These are phyloP conservation scores for Aureobasidium vineae DNA, from an alignment of 2,329 filamentous ascomycete species.

Conservation along the genomic window DNA sequence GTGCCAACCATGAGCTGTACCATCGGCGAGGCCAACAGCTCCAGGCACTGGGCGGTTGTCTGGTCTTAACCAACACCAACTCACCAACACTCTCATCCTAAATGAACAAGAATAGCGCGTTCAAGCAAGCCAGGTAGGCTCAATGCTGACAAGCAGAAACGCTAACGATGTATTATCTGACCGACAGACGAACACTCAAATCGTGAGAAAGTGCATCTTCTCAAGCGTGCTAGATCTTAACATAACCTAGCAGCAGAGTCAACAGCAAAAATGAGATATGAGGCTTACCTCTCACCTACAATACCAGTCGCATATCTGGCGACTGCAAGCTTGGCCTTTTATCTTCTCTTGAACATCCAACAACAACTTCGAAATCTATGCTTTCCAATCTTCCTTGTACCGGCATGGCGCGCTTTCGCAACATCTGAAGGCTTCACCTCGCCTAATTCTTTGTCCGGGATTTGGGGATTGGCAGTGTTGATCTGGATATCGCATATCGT, in stretches of 20 bases:
- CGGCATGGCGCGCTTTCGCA: conserved; percentile 3
- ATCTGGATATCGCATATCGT: conserved; percentile 3
- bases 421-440: neutral
- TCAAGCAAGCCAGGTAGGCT: neutral
- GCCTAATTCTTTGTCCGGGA: neutral
- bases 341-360: neutral
- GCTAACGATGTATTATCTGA: neutral
- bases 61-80: conserved; percentile 1
- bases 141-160: neutral
- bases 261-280: neutral
- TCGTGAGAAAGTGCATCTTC: neutral
- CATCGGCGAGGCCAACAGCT: neutral
- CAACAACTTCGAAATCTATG: neutral
- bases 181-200: neutral
- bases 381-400: neutral
- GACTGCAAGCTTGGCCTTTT: conserved; percentile 1
- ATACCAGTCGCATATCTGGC: neutral
- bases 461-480: conserved; percentile 1
- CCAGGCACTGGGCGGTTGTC: neutral
- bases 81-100: neutral
- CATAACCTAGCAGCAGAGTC: neutral
- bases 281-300: neutral
- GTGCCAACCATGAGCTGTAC: neutral
- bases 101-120: too few relatives aligned
- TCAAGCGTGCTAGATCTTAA: neutral